Evolutionary conservation across 441 rosid genomes (phyloP), one percentile per base, ranked within the genome.

Genomic region (Eruca vesicaria): DNA sequence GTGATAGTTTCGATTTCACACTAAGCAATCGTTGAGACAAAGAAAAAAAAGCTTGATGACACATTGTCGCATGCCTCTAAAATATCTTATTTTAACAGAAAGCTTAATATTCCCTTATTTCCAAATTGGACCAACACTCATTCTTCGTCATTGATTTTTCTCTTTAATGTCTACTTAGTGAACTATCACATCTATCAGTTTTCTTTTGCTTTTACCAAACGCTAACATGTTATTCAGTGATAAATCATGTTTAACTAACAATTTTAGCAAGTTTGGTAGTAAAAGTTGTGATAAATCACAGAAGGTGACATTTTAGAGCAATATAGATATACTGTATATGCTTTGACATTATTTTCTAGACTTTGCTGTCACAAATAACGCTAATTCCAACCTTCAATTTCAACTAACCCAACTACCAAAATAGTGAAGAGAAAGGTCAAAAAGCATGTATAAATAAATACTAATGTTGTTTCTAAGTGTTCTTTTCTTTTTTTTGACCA

Each of bases 401-500:
- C 73, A 78, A 72, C 77, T 52, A 78, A 72, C 77, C 66, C 80
- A 72, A 72, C 77, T 11, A 78, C 77, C 66, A 50, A 78, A 23
- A 66, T 9, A 60, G 35, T 50, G 10, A 26, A 23, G 32, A 43
- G 59, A 62, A 48, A 77, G 52, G 68, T 59, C 68, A 66, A 77
- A 66, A 60, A 28, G 16, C 55, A 7, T 59, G 57, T 57, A 18
- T 65, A 60, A 18, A 61, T 20, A 6, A 16, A 5, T 5, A 23
- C 2, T 23, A 68, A 56, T 21, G 20, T 33, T 77, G 9, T 71
- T 33, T 35, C 50, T 58, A 62, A 26, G 26, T 7, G 14, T 35
- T 35, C 21, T 41, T 15, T 12, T 41, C 15, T 36, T n/a, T 63
- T 31, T 68, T n/a, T n/a, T n/a, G n/a, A n/a, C n/a, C n/a, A n/a